These are phyloP conservation scores for Grigorovia jiainica DNA, from an alignment of 805 yeast genomes.

Conservation along the genomic window DNA sequence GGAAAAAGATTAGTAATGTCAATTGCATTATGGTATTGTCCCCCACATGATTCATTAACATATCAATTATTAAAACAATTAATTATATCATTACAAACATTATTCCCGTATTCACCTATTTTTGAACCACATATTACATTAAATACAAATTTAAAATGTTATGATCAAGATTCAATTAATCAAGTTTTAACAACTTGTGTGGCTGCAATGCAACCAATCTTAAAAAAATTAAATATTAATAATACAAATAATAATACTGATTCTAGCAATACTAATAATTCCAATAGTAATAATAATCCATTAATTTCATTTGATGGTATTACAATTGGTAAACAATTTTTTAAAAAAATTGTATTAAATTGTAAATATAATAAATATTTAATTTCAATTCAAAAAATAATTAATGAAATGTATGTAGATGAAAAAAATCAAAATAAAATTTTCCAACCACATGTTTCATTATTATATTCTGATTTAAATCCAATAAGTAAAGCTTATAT, in stretches of 20 bases:
- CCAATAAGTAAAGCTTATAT: conserved; percentile 61
- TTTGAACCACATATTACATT: conserved; percentile 75
- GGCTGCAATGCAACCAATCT: conserved; percentile 43
- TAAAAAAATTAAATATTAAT: conserved; percentile 6
- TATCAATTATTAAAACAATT: conserved; percentile 49
- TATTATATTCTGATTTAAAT: conserved; percentile 54
- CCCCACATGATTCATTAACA: conserved; percentile 43
- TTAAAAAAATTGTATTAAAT: conserved; percentile 21
- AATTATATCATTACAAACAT: conserved; percentile 54
- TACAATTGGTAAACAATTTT: conserved; percentile 21
- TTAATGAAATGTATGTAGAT: conserved; percentile 40
- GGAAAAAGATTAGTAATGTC: conserved; percentile 28
- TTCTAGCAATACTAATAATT: too few relatives aligned
- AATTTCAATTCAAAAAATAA: conserved; percentile 34
- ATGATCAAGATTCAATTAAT: conserved; percentile 47
- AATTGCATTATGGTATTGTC: conserved; percentile 71
- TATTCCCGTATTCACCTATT: conserved; percentile 61
- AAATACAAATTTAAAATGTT: conserved; percentile 47
- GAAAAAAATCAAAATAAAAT: conserved; percentile 24
- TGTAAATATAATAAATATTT: conserved; percentile 23
- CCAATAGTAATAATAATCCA: conserved; percentile 4
- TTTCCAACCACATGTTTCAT: conserved; percentile 64
- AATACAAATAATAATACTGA: too few relatives aligned
- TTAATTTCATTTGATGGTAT: conserved; percentile 20
- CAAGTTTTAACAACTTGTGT: conserved; percentile 43